Evolutionary conservation across 106 monocot species (phyloP).

Genomic region (Cymbidium sinense): DNA sequence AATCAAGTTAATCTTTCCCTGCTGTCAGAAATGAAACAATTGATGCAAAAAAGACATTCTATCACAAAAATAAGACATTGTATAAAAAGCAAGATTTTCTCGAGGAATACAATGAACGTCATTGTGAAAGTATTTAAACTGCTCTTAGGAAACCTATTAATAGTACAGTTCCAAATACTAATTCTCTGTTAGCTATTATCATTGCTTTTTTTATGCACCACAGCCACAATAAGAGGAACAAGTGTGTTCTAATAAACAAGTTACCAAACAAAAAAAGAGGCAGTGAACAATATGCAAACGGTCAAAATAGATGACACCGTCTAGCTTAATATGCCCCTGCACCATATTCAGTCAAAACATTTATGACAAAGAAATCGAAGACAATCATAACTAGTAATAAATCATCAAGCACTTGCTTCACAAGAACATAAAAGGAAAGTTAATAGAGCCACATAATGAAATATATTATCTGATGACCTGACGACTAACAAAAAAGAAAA

Average conservation of each 20-base stretch:
- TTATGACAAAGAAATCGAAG: background rate
- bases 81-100: background rate
- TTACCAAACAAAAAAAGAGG: background rate
- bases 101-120: background rate
- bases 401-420: background rate
- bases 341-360: background rate
- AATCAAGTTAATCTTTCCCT: background rate
- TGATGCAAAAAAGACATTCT: background rate
- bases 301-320: background rate
- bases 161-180: background rate
- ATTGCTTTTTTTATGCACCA: too few species aligned
- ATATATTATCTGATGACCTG: background rate
- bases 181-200: background rate
- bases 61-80: background rate
- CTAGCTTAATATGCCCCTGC: background rate
- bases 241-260: background rate
- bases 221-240: background rate
- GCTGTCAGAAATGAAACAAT: background rate
- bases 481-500: background rate
- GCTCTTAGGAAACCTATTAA: background rate
- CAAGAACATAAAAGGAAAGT: constrained; percentile 2
- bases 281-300: background rate
- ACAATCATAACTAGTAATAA: background rate
- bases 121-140: background rate
- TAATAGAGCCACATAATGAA: background rate